Conservation (phyloP, 2,329 filamentous ascomycete genomes). For the Colletotrichum sp. region DNA sequence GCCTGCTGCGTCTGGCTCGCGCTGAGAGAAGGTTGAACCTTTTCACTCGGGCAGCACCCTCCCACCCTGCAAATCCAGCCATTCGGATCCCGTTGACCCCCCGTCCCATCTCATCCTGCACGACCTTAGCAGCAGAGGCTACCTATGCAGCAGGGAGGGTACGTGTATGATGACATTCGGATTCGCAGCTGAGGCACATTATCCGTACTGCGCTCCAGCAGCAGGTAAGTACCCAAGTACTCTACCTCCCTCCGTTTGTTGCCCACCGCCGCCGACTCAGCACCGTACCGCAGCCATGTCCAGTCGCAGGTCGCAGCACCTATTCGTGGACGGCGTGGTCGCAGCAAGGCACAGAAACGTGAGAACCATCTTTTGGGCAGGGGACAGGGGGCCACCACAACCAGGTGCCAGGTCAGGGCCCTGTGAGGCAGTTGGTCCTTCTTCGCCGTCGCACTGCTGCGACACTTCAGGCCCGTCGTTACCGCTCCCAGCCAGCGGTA, state of each 20-base stretch:
- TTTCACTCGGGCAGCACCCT: background rate
- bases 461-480: background rate
- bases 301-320: background rate
- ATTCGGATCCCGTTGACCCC: background rate
- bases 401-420: background rate
- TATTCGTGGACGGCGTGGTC: background rate
- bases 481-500: background rate
- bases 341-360: background rate
- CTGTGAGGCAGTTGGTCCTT: background rate
- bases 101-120: background rate
- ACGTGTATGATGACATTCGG: background rate
- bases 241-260: background rate
- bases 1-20: background rate
- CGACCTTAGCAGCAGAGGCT: background rate
- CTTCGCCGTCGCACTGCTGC: background rate
- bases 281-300: background rate
- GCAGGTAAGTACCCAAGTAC: background rate
- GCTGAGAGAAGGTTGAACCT: background rate
- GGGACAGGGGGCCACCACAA: background rate
- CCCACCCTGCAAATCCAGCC: background rate
- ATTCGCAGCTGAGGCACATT: background rate
- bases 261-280: background rate
- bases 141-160: background rate
- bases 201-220: background rate
- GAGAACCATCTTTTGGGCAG: background rate